Base-by-base conservation (phyloP, 257 asterid species). In the Sherardia arvensis region DNA sequence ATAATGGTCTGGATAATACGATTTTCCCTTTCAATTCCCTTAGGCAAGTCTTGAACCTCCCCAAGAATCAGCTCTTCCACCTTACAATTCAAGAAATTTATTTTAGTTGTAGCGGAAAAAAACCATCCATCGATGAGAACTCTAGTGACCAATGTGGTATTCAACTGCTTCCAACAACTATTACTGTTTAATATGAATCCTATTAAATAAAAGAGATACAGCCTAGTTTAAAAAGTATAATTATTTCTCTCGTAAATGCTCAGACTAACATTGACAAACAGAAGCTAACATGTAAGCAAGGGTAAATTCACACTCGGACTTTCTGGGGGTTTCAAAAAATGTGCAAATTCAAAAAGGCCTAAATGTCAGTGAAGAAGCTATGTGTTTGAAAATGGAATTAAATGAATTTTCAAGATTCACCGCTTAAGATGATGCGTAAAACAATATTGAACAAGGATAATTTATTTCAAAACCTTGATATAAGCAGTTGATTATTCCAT, bases 11-110 rank as follows among this genome's bases (percentile, higher is more conserved):
- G 97, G 73, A 93, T 84, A 78, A 87, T 93, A 73, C 76, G 80
- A 74, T 93, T 85, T 78, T 93, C 99, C 72, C 96, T 85, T 78
- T 84, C 99, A 29, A 83, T 59, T 47, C 97, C 99, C 78, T 84
- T 93, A 22, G 90, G 94, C 78, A 84, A 34, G 74, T 85, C 71
- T 64, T 62, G 85, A 62, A 53, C 83, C 76, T 93, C 80, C 66
- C 84, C 87, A 23, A 93, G 86, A 61, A 93, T 87, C 80, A 78
- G 71, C 69, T 86, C 83, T 84, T 92, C 99, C 27, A 87, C 97
- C 99, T 92, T 78, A 72, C 25, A 71, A 36, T 22, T 36, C 25
- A 11, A 14, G 32, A 60, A 28, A 22, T 4, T 11, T 18, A 25
- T 26, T 30, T 56, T 53, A 53, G 38, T 54, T 30, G 27, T 26